phyloP scores from a whole-genome alignment of 2,329 filamentous ascomycete species.

The Cylindrodendrum hubeiense region DNA sequence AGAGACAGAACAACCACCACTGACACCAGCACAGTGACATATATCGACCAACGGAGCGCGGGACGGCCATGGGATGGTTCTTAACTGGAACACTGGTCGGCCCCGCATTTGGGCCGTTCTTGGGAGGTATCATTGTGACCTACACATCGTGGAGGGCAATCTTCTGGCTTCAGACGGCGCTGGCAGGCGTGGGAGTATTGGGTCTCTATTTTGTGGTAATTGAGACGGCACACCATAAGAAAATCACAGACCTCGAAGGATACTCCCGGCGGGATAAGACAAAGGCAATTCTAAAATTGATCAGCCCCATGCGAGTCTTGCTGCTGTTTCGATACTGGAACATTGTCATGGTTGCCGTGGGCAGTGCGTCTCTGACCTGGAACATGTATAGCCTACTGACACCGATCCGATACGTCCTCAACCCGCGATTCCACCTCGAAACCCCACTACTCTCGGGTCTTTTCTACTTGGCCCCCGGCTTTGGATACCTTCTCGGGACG shows the following conservation, averaged over 20 bases:
- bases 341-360: constrained; percentile 69
- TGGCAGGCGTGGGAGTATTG: constrained; percentile 70
- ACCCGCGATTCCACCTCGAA: constrained; percentile 78
- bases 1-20: constrained; percentile 4
- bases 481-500: constrained; percentile 76
- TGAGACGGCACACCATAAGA: constrained; percentile 78
- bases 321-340: constrained; percentile 77
- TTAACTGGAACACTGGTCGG: constrained; percentile 78
- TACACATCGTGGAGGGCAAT: constrained; percentile 80
- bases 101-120: constrained; percentile 76
- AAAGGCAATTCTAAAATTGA: constrained; percentile 69
- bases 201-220: constrained; percentile 76
- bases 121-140: constrained; percentile 83
- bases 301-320: constrained; percentile 75
- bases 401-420: constrained; percentile 78
- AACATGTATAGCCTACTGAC: constrained; percentile 76
- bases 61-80: constrained; percentile 81
- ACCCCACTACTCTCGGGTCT: constrained; percentile 76
- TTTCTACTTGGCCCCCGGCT: constrained; percentile 81
- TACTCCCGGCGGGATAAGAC: constrained; percentile 63
- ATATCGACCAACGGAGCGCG: constrained; percentile 75
- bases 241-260: constrained; percentile 71
- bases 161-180: constrained; percentile 81
- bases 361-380: constrained; percentile 75
- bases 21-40: constrained; percentile 61